Evolutionary conservation across 345 rosid species (phyloP).

Genomic region (Atalantia buxifolia): DNA sequence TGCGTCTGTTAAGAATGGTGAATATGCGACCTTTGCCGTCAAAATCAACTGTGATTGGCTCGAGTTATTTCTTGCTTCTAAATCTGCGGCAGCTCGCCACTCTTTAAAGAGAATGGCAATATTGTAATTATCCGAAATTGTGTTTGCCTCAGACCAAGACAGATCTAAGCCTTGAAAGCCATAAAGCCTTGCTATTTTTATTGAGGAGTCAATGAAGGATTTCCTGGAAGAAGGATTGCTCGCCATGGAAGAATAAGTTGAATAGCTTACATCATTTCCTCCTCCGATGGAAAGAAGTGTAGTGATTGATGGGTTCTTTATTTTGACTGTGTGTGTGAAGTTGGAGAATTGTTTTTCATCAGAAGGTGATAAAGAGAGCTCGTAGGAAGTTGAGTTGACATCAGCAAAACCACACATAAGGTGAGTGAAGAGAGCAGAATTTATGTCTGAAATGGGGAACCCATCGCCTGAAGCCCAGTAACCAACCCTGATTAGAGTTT

Average conservation of each 20-base stretch:
- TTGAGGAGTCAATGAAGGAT: constrained; percentile 3
- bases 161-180: constrained; percentile 28
- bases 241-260: neutral
- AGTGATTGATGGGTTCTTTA: neutral
- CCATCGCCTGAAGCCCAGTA: neutral
- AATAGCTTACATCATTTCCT: neutral
- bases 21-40: neutral
- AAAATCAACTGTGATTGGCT: constrained; percentile 20
- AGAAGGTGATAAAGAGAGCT: too few species aligned
- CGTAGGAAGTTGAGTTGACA: too few species aligned
- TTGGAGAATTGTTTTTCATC: too few species aligned
- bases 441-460: neutral
- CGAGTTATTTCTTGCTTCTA: constrained; percentile 6
- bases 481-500: neutral
- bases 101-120: neutral
- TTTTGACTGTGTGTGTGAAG: too few species aligned
- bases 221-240: neutral
- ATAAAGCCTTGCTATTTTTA: neutral
- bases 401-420: too few species aligned
- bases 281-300: constrained; percentile 18
- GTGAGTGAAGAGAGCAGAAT: too few species aligned
- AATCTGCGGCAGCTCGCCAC: constrained; percentile 9
- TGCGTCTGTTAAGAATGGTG: too few species aligned
- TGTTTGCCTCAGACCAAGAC: constrained; percentile 3
- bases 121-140: neutral